A percentile compares a stretch with the other conserved stretches of the same genome.
Conservation (phyloP, 805 yeast species). For the Sugiyamaella mastotermitis region DNA sequence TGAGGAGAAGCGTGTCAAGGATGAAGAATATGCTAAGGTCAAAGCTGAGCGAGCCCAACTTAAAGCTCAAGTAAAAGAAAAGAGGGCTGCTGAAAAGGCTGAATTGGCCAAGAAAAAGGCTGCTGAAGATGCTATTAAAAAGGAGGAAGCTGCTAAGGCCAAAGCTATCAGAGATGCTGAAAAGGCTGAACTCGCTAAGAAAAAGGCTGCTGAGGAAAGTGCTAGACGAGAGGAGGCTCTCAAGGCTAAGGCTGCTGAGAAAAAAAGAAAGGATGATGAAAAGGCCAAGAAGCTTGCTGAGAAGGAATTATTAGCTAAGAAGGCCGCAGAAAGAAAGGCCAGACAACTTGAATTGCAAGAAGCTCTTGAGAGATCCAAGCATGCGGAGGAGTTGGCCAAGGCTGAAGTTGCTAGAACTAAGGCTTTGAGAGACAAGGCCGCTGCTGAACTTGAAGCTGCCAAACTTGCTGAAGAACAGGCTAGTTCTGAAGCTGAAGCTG, state of each 20-base stretch:
- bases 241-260: constrained; percentile 8
- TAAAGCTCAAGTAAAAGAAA: constrained; percentile 19
- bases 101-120: constrained; percentile 16
- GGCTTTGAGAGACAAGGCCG: constrained; percentile 19
- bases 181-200: constrained; percentile 12
- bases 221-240: neutral
- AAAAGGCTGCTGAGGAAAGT: constrained; percentile 16
- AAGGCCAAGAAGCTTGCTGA: constrained; percentile 20
- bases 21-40: constrained; percentile 19
- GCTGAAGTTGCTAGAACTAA: constrained; percentile 21
- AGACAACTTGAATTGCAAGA: constrained; percentile 16
- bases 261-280: constrained; percentile 14
- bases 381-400: constrained; percentile 23
- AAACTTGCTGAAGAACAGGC: constrained; percentile 16
- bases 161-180: neutral
- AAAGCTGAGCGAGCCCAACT: constrained; percentile 20
- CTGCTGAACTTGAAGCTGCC: constrained; percentile 23
- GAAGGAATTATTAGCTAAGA: constrained; percentile 22
- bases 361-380: constrained; percentile 22
- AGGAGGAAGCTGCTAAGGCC: neutral
- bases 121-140: constrained; percentile 11
- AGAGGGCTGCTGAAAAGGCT: constrained; percentile 19
- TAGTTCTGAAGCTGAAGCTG: constrained; percentile 14
- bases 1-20: constrained; percentile 21
- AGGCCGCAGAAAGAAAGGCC: constrained; percentile 13